Evolutionary conservation across 2,329 filamentous ascomycete species (phyloP).

Genomic region (Pseudogymnoascus sp.): DNA sequence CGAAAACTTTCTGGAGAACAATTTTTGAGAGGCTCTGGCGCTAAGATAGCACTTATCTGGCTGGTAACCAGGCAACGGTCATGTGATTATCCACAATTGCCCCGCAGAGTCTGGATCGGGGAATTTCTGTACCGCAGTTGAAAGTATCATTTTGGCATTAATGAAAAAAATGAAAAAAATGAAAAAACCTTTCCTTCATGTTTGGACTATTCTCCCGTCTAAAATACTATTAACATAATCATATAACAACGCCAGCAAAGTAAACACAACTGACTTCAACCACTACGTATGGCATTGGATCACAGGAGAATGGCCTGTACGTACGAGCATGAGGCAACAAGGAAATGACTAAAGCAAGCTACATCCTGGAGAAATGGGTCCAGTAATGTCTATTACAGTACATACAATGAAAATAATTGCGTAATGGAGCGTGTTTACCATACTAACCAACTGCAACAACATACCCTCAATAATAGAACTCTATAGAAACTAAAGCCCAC

Average conservation of each 20-base stretch:
- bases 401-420: background rate
- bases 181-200: background rate
- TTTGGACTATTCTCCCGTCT: background rate
- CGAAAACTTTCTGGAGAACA: slow-evolving; percentile 9
- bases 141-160: background rate
- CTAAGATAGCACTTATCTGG: slow-evolving; percentile 3
- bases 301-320: background rate
- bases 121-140: background rate
- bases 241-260: background rate
- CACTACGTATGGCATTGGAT: background rate
- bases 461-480: background rate
- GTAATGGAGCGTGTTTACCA: background rate
- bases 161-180: background rate
- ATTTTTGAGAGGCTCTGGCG: slow-evolving; percentile 5
- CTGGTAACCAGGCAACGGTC: slow-evolving; percentile 7
- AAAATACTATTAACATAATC: background rate
- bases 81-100: slow-evolving; percentile 5
- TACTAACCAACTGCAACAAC: background rate
- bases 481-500: background rate
- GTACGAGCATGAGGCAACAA: background rate
- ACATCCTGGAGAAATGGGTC: background rate
- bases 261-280: background rate
- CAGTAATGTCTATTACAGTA: background rate
- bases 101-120: background rate
- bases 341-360: background rate